phyloP scores from a whole-genome alignment of 306 rosid genomes.

The Malus fusca region DNA sequence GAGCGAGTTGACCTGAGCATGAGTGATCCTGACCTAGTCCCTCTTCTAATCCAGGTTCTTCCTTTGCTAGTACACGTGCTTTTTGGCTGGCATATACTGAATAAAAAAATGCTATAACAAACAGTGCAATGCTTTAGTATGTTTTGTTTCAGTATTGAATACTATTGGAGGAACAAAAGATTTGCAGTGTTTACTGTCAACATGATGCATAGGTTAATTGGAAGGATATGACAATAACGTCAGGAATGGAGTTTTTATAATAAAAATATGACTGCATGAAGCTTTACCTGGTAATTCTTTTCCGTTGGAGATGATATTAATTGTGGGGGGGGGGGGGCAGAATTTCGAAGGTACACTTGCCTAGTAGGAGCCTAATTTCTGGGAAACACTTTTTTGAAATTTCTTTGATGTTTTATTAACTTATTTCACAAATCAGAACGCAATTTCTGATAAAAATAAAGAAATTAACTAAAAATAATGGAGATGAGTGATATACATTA shows the following conservation, averaged over 20 bases:
- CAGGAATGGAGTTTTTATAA: background rate
- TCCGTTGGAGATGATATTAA: background rate
- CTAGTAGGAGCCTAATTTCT: background rate
- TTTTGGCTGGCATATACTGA: conserved; percentile 4
- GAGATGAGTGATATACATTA: background rate
- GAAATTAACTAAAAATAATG: background rate
- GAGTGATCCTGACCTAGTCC: conserved; percentile 96
- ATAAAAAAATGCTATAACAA: background rate
- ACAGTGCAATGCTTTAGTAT: background rate
- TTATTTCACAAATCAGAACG: background rate
- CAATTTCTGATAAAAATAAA: background rate
- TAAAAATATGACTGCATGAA: background rate
- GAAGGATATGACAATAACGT: background rate
- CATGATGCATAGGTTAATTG: background rate
- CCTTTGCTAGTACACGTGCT: background rate
- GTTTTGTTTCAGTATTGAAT: background rate
- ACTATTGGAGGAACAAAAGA: too few relatives aligned
- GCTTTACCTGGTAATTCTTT: background rate
- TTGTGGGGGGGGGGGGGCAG: too few relatives aligned
- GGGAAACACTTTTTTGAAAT: background rate
- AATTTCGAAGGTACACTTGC: background rate
- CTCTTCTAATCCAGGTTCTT: conserved; percentile 82
- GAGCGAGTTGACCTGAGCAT: conserved; percentile 76
- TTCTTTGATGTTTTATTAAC: background rate
- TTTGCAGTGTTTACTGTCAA: background rate